A percentile compares a stretch with the other conserved stretches of the same genome.
Conservation (phyloP, 1,139 yeast genomes). For the Taphrina deformans region DNA sequence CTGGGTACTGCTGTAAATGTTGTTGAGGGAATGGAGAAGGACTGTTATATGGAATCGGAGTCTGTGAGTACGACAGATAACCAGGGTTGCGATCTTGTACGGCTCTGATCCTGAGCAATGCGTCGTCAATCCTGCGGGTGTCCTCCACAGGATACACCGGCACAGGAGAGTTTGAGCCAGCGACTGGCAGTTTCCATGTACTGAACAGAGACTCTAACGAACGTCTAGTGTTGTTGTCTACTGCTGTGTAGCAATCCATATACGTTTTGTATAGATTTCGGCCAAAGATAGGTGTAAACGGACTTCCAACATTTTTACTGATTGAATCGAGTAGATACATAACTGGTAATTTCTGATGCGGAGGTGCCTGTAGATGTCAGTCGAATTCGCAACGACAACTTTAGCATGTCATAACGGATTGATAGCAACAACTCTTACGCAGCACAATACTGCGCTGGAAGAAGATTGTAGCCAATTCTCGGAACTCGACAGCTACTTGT, state of each 20-base stretch:
- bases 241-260: slow-evolving; percentile 73
- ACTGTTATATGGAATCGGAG: neutral
- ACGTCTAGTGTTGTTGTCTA: slow-evolving; percentile 70
- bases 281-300: slow-evolving; percentile 76
- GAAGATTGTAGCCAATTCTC: neutral
- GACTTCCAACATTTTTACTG: slow-evolving; percentile 84
- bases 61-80: neutral
- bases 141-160: slow-evolving; percentile 75
- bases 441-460: neutral
- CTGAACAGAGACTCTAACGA: slow-evolving; percentile 75
- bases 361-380: slow-evolving; percentile 52
- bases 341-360: slow-evolving; percentile 78
- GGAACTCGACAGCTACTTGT: neutral
- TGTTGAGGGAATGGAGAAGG: slow-evolving; percentile 3
- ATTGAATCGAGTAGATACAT: slow-evolving; percentile 88
- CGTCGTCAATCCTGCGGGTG: slow-evolving; percentile 69
- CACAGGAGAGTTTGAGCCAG: slow-evolving; percentile 53
- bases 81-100: slow-evolving; percentile 7
- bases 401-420: neutral
- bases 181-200: slow-evolving; percentile 74
- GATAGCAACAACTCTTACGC: neutral
- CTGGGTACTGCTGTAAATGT: neutral
- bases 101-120: slow-evolving; percentile 59
- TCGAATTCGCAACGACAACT: neutral
- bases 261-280: slow-evolving; percentile 66